Evolutionary conservation across 345 rosid genomes (phyloP).

Genomic region (Excoecaria agallocha): DNA sequence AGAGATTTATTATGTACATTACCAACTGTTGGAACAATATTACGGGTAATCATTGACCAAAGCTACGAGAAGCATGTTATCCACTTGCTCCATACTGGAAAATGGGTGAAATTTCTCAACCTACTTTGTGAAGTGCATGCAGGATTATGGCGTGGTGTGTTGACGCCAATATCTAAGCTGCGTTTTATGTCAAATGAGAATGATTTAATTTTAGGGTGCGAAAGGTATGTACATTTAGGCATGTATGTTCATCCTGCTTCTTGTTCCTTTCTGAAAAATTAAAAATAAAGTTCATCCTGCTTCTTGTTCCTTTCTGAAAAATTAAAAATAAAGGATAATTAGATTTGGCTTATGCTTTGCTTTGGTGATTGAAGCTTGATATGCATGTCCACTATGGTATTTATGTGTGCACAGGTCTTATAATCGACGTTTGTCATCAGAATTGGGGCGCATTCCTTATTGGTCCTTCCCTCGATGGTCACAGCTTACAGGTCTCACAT

Average conservation of each 20-base stretch:
- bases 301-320: not conserved
- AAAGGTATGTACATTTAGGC: conserved; percentile 38
- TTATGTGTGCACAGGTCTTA: conserved; percentile 40
- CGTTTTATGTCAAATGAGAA: conserved; percentile 40
- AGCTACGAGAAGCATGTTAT: conserved; percentile 32
- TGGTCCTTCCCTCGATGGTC: conserved; percentile 69
- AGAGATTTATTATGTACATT: conserved; percentile 56
- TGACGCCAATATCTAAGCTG: conserved; percentile 47
- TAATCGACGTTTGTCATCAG: conserved; percentile 43
- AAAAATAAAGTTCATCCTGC: not conserved
- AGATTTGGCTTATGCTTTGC: not conserved
- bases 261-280: not conserved
- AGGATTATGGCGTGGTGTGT: conserved; percentile 65
- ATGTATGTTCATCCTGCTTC: not conserved
- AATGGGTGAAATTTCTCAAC: conserved; percentile 60
- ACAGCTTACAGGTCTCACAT: conserved; percentile 57
- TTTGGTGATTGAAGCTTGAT: conserved; percentile 11
- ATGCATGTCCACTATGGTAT: not conserved
- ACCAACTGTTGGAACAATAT: conserved; percentile 73
- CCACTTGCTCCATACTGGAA: conserved; percentile 45
- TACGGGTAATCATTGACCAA: conserved; percentile 48
- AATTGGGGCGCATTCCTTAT: conserved; percentile 48
- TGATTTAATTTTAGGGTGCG: conserved; percentile 34
- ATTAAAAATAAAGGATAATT: no score
- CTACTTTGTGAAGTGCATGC: conserved; percentile 51